phyloP scores from a whole-genome alignment of 345 rosid genomes.

The Schrenkiella parvula region DNA sequence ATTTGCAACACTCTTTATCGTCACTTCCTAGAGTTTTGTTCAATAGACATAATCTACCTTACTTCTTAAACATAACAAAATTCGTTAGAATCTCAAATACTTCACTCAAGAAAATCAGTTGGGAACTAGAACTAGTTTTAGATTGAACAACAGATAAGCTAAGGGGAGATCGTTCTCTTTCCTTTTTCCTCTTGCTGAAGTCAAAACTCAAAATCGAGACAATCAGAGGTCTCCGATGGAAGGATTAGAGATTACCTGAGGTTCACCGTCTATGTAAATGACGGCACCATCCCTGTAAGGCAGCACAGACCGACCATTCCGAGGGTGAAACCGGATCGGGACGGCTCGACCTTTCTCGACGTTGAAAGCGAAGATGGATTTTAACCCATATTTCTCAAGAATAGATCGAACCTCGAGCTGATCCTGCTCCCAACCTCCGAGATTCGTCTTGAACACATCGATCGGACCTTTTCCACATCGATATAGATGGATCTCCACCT shows the following conservation, averaged over 20 bases:
- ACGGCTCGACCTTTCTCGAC: slow-evolving; percentile 61
- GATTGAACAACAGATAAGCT: not conserved
- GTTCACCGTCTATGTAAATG: slow-evolving; percentile 81
- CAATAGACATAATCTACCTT: not conserved
- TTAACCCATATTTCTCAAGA: slow-evolving; percentile 66
- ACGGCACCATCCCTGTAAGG: slow-evolving; percentile 70
- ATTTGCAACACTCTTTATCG: not conserved
- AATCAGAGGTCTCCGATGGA: not conserved
- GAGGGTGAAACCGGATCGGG: slow-evolving; percentile 70
- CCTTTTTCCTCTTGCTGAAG: not conserved
- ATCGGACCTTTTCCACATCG: slow-evolving; percentile 78
- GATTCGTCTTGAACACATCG: slow-evolving; percentile 64
- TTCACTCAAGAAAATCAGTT: not conserved
- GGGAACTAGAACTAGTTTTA: not conserved
- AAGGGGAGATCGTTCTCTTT: not conserved
- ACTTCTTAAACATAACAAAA: not conserved
- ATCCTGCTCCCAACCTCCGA: slow-evolving; percentile 84
- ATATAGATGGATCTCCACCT: slow-evolving; percentile 75
- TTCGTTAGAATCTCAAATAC: not conserved
- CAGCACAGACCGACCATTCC: slow-evolving; percentile 79
- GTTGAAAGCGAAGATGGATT: slow-evolving; percentile 75
- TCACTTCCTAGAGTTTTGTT: not conserved
- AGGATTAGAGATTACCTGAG: slow-evolving; percentile 44
- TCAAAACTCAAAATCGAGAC: not conserved
- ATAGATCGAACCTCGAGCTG: slow-evolving; percentile 83